Base-by-base conservation (phyloP, 2,329 filamentous ascomycete species). In the Talaromyces sp. region DNA sequence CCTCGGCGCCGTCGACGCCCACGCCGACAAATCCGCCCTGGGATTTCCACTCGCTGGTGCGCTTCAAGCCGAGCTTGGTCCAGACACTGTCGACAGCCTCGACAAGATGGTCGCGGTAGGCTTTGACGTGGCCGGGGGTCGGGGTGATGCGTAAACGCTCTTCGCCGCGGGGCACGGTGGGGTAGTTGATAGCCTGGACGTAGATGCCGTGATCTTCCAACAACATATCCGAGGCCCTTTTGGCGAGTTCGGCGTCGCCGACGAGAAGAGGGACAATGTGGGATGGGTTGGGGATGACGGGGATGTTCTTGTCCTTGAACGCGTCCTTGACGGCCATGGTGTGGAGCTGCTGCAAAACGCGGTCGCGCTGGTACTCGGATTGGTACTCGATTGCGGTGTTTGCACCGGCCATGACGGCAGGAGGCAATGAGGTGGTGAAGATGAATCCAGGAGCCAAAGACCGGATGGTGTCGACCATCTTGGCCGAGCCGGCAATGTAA, bases 111-210 rank as follows among this genome's bases (percentile, higher is more conserved):
- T 96, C 89, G 64, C 92, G 91, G 78, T 90, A 91, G 67, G 90
- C 86, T 77, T 89, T 89, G 59, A 85, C 86, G 75, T 99, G 95
- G 50, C 95, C 95, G 0, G 95, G 95, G 0, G 95, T 99, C 0
- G 95, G 95, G 1, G 95, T 99, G 75, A 99, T 91, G 66, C 95
- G 89, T 60, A 99, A 88, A 61, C 95, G 88, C 78, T 99, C 95
- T 80, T 99, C 93, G n/a, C 95, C 95, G 7, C 96, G 91, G 2
- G 95, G 95, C 2, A 99, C 95, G 56, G 95, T 99, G 2, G 95
- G 95, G 78, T 98, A 98, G 80, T 99, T 99, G 84, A 99, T 98
- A 59, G 91, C 92, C 79, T 99, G 95, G 27, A 99, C 95, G 73
- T 99, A 99, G 73, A 99, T 97, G 63, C 87, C 86, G 80, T 96